Base-by-base conservation (phyloP, 1,139 yeast genomes). In the Hyphopichia wangnamkhiaoensis region DNA sequence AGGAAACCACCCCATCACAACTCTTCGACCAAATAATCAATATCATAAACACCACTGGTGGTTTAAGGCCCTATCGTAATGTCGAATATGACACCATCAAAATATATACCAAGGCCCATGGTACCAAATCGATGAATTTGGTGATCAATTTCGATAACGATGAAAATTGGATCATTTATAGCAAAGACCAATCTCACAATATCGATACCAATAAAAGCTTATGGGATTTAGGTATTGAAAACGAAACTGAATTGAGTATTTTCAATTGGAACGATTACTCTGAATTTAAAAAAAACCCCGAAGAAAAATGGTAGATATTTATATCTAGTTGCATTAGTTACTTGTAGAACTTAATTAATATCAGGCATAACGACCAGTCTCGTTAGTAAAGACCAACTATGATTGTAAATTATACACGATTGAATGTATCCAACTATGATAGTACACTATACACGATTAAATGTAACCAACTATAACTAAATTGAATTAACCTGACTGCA, bases 21-120 rank as follows among this genome's bases (percentile, higher is more conserved):
- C 65, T 93, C 23, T 71, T 84, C 29, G 76, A 74, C 15, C 50
- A 52, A 34, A 61, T 80, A 10, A 46, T 59, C 16, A 49, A 67
- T 24, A 73, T 73, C 27, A 84, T 90, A 42, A 70, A 77, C 38
- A 75, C 84, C 5, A 76, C 82, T 7, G 89, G 95, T 1, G 80
- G 78, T 0, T 78, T 83, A 46, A 74, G 96, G 52, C 95, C 98
- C 1, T 91, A 82, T 61, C 75, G 97, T 52, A 85, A 75, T 46
- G 86, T 87, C n/a, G 70, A 69, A 1, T 84, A 82, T 52, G 88
- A 93, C 55, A 71, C 94, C 0, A 59, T 93, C 45, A 93, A 94
- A 63, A 75, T 93, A 14, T 93, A 93, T 63, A 86, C 96, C 27
- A 89, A 88, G 57, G 98, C 98, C 0, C 98, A 93, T 59, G 95